Evolutionary conservation across 164 flowering plant species (phyloP), one percentile per base, ranked within the genome.

Genomic region (Tetracentron sinense): DNA sequence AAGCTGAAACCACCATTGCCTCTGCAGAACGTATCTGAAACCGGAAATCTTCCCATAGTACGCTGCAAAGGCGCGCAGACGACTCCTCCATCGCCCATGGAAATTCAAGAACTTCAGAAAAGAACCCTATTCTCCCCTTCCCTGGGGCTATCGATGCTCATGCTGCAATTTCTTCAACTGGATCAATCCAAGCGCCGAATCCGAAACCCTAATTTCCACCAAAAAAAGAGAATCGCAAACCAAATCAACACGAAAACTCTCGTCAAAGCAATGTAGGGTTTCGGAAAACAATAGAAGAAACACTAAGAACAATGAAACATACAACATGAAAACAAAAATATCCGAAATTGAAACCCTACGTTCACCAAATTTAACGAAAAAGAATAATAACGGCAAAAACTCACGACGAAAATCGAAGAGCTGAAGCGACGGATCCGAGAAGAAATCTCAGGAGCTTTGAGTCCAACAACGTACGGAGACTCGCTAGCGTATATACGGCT

Each of bases 11-110:
- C 74, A 29, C 46, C 67, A 64, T 71, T 76, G 72, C 82, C 86
- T 61, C 84, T 83, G 60, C 95, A 86, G 74, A 69, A 75, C 67
- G 79, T 68, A 51, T 83, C 88, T 42, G 84, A 46, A 71, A 82
- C 72, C 55, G 90, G 77, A 69, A 87, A 83, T 62, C 81, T 81
- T 49, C 85, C 93, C 91, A 86, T 86, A 70, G 79, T 67, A 77
- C 69, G 88, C 83, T 88, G 96, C 80, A 81, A 80, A 81, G 96
- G 84, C 79, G 83, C 80, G 72, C 90, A 88, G 67, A 96, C 97
- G 77, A 92, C 96, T 56, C 96, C 93, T 49, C 94, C 98, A 83
- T 86, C 93, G 82, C 96, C 97, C 97, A 91, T 89, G 91, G 92
- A 86, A 81, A 67, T 74, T 54, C 71, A 63, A 58, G 54, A 52